Evolutionary conservation across 306 rosid species (phyloP).

Genomic region (Quillaja saponaria): DNA sequence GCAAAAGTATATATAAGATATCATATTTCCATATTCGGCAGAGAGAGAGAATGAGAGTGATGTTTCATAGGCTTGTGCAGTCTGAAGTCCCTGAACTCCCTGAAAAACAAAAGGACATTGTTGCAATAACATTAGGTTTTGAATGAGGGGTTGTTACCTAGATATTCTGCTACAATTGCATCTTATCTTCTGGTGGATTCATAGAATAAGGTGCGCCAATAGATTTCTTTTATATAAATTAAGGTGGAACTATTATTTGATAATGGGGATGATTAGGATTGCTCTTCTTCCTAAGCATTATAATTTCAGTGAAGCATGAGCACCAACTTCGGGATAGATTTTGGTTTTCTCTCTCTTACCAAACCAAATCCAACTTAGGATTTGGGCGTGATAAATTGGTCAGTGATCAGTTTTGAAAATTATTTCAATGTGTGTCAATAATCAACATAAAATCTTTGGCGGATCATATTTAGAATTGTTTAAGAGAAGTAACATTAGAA

Average conservation of each 20-base stretch:
- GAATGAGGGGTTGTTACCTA: conserved; percentile 55
- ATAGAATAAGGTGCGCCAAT: conserved; percentile 28
- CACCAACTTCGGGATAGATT: conserved; percentile 60
- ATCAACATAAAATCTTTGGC: conserved; percentile 20
- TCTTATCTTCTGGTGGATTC: conserved; percentile 55
- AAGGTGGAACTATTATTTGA: conserved; percentile 30
- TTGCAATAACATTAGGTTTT: conserved; percentile 43
- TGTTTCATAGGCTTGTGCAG: conserved; percentile 62
- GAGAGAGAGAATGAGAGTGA: conserved; percentile 43
- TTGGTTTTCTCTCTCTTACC: conserved; percentile 39
- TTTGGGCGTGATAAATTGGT: conserved; percentile 68
- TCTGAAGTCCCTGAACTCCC: conserved; percentile 54
- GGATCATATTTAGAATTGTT: conserved; percentile 4
- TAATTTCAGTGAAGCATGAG: conserved; percentile 60
- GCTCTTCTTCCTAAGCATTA: conserved; percentile 35
- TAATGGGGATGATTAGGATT: conserved; percentile 15
- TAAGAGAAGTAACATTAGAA: not conserved
- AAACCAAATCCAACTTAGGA: conserved; percentile 74
- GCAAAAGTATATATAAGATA: conserved; percentile 32
- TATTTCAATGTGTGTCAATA: conserved; percentile 27
- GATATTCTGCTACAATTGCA: conserved; percentile 63
- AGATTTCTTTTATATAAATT: conserved; percentile 29
- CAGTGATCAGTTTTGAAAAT: conserved; percentile 50
- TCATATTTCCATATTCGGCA: conserved; percentile 35
- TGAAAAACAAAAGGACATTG: conserved; percentile 48